Percentiles rank a stretch among this genome's conserved stretches.
These are phyloP conservation scores for Leccinum pellstonianum DNA, from an alignment of 768 basidiomycete species.

Conservation along the genomic window DNA sequence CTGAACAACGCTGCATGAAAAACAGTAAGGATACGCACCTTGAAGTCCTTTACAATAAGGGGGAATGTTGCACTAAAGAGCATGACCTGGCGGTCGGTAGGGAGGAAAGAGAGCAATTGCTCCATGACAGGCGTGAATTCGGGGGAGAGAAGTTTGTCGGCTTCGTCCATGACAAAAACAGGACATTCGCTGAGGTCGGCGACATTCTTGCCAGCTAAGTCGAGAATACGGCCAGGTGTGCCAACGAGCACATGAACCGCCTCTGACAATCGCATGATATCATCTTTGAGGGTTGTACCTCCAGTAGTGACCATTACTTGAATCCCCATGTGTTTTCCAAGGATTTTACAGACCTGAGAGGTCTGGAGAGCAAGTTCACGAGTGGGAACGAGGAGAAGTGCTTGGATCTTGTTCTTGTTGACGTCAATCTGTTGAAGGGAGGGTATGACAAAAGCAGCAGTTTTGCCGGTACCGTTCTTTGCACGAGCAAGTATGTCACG, in stretches of 20 bases:
- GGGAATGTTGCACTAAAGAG: conserved; percentile 99
- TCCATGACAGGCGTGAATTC: conserved; percentile 99
- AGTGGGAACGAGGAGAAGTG: conserved; percentile 95
- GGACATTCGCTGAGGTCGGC: conserved; percentile 94
- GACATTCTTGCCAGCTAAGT: conserved; percentile 88
- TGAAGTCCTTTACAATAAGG: conserved; percentile 98
- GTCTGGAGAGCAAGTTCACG: conserved; percentile 98
- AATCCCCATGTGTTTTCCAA: conserved; percentile 92
- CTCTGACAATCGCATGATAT: conserved; percentile 90
- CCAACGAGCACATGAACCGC: conserved; percentile 95
- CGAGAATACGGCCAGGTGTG: conserved; percentile 94
- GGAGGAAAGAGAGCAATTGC: conserved; percentile 84
- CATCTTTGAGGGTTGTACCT: conserved; percentile 96
- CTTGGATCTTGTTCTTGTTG: conserved; percentile 85
- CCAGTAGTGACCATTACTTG: conserved; percentile 99
- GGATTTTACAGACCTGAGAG: conserved; percentile 96
- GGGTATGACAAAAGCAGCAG: conserved; percentile 98
- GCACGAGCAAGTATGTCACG: conserved; percentile 95
- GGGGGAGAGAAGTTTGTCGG: conserved; percentile 94
- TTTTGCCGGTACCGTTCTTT: conserved; percentile 97
- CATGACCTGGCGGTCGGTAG: conserved; percentile 91
- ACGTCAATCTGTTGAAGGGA: conserved; percentile 91
- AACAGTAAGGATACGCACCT: conserved; percentile 46
- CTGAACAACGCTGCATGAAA: conserved; percentile 5
- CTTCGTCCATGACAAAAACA: conserved; percentile 99